Conservation (phyloP, 768 basidiomycete species). For the Leccinum incarnatum region DNA sequence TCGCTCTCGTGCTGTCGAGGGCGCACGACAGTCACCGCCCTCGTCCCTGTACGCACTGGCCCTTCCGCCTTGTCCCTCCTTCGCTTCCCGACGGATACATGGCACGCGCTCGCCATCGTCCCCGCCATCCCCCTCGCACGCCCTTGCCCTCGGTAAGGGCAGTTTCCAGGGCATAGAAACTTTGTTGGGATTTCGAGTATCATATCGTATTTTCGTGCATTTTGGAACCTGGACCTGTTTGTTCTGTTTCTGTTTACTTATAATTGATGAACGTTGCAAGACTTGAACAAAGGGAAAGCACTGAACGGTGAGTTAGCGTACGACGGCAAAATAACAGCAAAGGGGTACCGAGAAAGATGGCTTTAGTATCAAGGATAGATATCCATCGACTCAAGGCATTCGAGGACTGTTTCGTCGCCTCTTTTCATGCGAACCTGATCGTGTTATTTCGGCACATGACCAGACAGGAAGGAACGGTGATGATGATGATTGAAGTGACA, state of each 20-base stretch:
- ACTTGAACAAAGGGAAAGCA: neutral
- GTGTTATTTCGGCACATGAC: constrained; percentile 22
- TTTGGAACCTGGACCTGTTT: neutral
- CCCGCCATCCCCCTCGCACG: too few relatives aligned
- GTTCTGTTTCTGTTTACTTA: neutral
- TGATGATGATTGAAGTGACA: neutral
- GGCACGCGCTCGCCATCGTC: too few relatives aligned
- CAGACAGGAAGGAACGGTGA: constrained; percentile 1
- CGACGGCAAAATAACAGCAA: neutral
- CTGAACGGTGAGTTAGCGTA: neutral
- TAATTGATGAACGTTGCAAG: neutral
- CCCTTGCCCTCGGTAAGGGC: neutral
- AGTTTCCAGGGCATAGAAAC: neutral
- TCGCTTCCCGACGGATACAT: too few relatives aligned
- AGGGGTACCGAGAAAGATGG: constrained; percentile 1
- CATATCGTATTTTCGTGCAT: constrained; percentile 1
- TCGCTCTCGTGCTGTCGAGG: too few relatives aligned
- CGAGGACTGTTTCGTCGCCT: constrained; percentile 10
- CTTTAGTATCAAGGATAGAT: constrained; percentile 11
- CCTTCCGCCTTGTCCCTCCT: too few relatives aligned
- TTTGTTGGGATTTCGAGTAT: neutral
- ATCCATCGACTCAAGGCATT: constrained; percentile 13
- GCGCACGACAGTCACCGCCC: too few relatives aligned
- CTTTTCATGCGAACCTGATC: constrained; percentile 6
- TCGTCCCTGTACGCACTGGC: too few relatives aligned